phyloP scores from a whole-genome alignment of 441 rosid species.

The Populus trichocarpa region DNA sequence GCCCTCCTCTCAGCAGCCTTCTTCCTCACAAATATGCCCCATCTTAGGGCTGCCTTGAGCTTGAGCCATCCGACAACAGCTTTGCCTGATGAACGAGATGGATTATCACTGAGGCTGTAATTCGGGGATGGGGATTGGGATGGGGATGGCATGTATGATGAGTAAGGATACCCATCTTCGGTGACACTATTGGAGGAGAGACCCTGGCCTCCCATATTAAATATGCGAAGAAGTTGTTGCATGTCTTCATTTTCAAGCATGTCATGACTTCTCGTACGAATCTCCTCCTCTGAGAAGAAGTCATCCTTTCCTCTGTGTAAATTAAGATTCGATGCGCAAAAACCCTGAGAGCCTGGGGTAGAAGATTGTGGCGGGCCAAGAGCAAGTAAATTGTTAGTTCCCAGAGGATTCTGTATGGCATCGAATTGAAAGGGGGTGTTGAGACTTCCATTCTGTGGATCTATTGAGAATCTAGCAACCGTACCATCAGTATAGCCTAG shows the following conservation, averaged over 20 bases:
- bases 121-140: slow-evolving; percentile 40
- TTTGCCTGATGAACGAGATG: neutral
- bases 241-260: neutral
- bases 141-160: slow-evolving; percentile 50
- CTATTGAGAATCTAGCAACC: slow-evolving; percentile 41
- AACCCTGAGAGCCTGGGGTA: slow-evolving; percentile 38
- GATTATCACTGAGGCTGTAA: slow-evolving; percentile 36
- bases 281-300: slow-evolving; percentile 74
- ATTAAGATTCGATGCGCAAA: slow-evolving; percentile 34
- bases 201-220: slow-evolving; percentile 65
- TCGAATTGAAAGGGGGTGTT: slow-evolving; percentile 47
- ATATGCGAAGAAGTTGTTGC: slow-evolving; percentile 32
- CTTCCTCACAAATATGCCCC: slow-evolving; percentile 89
- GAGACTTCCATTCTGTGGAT: slow-evolving; percentile 45
- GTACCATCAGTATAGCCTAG: slow-evolving; percentile 50
- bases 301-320: slow-evolving; percentile 50
- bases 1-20: slow-evolving; percentile 93
- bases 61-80: slow-evolving; percentile 96
- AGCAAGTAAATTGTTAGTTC: slow-evolving; percentile 38
- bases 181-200: slow-evolving; percentile 37
- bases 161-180: slow-evolving; percentile 56
- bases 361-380: slow-evolving; percentile 46
- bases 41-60: slow-evolving; percentile 93
- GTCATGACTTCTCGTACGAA: slow-evolving; percentile 78
- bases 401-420: slow-evolving; percentile 45